These are phyloP conservation scores for Mayamaea pseudoterrestris DNA, from an alignment of 108 stramenopile genomes.

Conservation along the genomic window DNA sequence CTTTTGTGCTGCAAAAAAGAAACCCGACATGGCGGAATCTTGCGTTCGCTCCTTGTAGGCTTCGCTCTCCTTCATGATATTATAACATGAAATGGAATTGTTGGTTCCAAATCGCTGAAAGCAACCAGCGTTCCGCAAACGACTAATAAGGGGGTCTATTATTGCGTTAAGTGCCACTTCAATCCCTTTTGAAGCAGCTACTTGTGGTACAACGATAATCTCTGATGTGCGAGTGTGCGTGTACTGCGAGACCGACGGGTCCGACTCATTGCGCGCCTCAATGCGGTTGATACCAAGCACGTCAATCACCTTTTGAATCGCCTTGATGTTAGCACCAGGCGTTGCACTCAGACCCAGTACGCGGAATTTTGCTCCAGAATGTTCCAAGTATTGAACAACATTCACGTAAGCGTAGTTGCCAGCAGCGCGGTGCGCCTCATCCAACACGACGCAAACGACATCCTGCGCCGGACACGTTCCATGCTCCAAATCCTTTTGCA, in stretches of 20 bases:
- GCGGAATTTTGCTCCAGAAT: conserved; percentile 50
- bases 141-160: conserved; percentile 31
- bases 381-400: conserved; percentile 39
- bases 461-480: conserved; percentile 24
- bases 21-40: conserved; percentile 11
- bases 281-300: conserved; percentile 54
- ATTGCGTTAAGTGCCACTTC: conserved; percentile 38
- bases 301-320: conserved; percentile 64
- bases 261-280: conserved; percentile 76
- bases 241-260: conserved; percentile 67
- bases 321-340: conserved; percentile 83
- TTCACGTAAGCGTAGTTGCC: conserved; percentile 86
- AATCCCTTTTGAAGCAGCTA: conserved; percentile 20
- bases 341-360: conserved; percentile 90
- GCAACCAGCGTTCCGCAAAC: conserved; percentile 23
- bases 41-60: conserved; percentile 19
- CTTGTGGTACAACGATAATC: conserved; percentile 42
- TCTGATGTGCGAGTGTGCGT: conserved; percentile 64
- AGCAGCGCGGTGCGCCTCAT: conserved; percentile 93
- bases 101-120: conserved; percentile 15
- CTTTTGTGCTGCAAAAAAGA: conserved; percentile 29
- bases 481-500: conserved; percentile 78
- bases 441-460: conserved; percentile 88
- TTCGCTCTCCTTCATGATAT: conserved; percentile 25
- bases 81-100: conserved; percentile 31